Evolutionary conservation across 2,329 filamentous ascomycete genomes (phyloP).

Genomic region (Shiraia sp.): DNA sequence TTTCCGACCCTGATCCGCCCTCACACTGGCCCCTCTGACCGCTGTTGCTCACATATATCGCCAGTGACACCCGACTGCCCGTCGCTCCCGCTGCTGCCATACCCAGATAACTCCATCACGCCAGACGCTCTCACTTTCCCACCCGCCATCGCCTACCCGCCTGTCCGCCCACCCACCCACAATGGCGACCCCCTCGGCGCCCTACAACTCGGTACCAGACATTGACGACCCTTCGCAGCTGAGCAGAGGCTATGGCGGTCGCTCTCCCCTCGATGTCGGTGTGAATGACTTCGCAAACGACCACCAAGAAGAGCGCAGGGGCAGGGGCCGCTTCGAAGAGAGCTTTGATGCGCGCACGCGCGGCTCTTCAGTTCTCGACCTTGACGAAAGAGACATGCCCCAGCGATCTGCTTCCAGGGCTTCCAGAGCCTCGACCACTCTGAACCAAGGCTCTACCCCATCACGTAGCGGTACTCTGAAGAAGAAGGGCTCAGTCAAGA

Average conservation of each 20-base stretch:
- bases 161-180: slow-evolving; percentile 1
- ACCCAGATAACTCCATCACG: too few relatives aligned
- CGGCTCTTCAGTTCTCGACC: slow-evolving; percentile 66
- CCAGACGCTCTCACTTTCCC: too few relatives aligned
- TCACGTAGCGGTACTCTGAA: slow-evolving; percentile 76
- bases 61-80: slow-evolving; percentile 8
- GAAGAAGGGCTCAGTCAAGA: slow-evolving; percentile 81
- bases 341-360: slow-evolving; percentile 72
- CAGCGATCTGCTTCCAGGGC: slow-evolving; percentile 66
- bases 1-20: slow-evolving; percentile 4
- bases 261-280: slow-evolving; percentile 29
- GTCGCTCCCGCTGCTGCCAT: slow-evolving; percentile 3
- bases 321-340: slow-evolving; percentile 69
- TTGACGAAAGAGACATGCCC: slow-evolving; percentile 55
- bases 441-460: slow-evolving; percentile 51
- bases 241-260: slow-evolving; percentile 38
- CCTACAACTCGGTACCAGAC: slow-evolving; percentile 45
- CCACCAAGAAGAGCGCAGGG: slow-evolving; percentile 31
- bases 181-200: slow-evolving; percentile 32
- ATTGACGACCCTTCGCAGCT: slow-evolving; percentile 43
- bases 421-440: slow-evolving; percentile 17
- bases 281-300: slow-evolving; percentile 46
- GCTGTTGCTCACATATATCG: slow-evolving; percentile 10
- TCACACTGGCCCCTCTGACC: slow-evolving; percentile 5
- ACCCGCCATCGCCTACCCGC: too few relatives aligned